Evolutionary conservation across 1,284 basidiomycete genomes (phyloP).

Genomic region (Pholiota adiposa): DNA sequence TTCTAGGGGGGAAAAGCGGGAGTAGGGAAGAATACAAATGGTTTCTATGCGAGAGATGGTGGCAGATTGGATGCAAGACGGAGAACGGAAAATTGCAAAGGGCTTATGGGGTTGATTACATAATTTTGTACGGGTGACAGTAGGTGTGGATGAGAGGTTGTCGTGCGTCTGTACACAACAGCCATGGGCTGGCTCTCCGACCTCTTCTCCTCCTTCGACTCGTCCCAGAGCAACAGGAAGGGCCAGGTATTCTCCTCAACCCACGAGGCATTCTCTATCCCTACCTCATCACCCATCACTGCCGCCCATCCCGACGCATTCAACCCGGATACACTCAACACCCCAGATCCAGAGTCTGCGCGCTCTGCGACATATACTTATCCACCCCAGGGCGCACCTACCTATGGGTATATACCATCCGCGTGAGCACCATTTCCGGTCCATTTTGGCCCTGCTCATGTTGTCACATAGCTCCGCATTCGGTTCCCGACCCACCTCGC

Average conservation of each 20-base stretch:
- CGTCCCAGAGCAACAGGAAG: constrained; percentile 49
- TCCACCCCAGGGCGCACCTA: constrained; percentile 61
- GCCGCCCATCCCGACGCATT: constrained; percentile 59
- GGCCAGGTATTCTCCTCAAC: constrained; percentile 72
- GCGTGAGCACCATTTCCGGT: constrained; percentile 48
- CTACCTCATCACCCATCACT: constrained; percentile 67
- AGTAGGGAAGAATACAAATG: background rate
- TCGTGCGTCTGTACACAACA: constrained; percentile 12
- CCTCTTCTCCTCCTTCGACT: constrained; percentile 57
- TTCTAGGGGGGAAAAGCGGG: too few species aligned
- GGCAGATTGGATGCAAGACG: background rate
- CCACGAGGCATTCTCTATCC: constrained; percentile 79
- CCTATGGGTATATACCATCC: constrained; percentile 63
- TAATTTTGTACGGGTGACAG: constrained; percentile 9
- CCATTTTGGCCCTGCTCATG: constrained; percentile 8
- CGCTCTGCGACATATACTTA: constrained; percentile 59
- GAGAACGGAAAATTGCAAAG: background rate
- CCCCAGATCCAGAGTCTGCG: constrained; percentile 50
- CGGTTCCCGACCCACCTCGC: constrained; percentile 53
- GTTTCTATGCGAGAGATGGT: background rate
- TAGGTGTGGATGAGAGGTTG: constrained; percentile 1
- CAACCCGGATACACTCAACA: constrained; percentile 53
- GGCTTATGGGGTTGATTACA: constrained; percentile 5
- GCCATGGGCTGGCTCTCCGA: constrained; percentile 74
- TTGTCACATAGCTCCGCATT: constrained; percentile 35